These are phyloP conservation scores for Penicillium brasilianum DNA, from an alignment of 2,329 filamentous ascomycete genomes.

Conservation along the genomic window DNA sequence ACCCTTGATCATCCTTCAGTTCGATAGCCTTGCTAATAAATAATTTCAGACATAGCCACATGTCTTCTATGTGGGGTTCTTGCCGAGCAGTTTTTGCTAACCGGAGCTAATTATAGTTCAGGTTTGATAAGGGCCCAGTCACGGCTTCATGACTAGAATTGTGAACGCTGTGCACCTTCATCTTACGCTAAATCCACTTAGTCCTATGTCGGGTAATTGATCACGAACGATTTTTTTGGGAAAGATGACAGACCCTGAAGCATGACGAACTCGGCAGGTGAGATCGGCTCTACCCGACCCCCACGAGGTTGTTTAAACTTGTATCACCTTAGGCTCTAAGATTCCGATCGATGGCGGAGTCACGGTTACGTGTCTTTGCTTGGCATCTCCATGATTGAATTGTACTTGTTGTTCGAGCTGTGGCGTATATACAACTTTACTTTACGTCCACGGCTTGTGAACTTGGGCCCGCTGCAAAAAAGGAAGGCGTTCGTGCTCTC, in stretches of 20 bases:
- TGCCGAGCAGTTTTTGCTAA: not conserved
- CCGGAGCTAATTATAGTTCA: not conserved
- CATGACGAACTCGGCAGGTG: not conserved
- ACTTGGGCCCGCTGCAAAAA: no score
- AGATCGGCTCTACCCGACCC: not conserved
- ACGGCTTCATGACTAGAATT: no score
- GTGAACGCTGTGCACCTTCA: not conserved
- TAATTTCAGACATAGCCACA: not conserved
- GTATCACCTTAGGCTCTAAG: not conserved
- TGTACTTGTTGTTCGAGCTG: no score
- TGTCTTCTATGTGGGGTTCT: not conserved
- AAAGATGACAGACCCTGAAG: not conserved
- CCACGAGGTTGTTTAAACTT: not conserved
- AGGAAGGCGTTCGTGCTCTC: no score
- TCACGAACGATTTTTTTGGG: not conserved
- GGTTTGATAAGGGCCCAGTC: not conserved
- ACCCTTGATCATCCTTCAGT: not conserved
- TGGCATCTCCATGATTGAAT: not conserved
- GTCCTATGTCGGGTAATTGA: not conserved
- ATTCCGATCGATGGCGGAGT: not conserved
- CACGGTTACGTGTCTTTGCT: not conserved
- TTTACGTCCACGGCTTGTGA: no score
- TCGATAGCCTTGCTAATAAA: not conserved
- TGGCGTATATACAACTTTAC: no score
- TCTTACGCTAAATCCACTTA: not conserved